These are phyloP conservation scores for Fusarium secorum DNA, from an alignment of 2,329 filamentous ascomycete genomes.

Conservation along the genomic window DNA sequence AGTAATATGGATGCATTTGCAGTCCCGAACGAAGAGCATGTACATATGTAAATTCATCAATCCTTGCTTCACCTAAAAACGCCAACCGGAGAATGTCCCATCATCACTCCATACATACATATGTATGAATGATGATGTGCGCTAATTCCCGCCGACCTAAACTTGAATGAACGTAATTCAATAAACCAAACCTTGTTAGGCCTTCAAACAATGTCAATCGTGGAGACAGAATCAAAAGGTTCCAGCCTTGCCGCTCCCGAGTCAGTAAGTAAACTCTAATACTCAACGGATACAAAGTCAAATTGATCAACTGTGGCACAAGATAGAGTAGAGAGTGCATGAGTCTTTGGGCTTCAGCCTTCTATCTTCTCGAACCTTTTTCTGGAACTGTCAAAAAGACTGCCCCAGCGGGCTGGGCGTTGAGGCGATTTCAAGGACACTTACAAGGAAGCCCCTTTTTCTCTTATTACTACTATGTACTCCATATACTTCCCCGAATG, in stretches of 20 bases:
- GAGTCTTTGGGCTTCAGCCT: not conserved
- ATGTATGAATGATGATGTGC: conserved; percentile 34
- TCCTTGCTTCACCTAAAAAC: conserved; percentile 1
- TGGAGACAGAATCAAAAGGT: not conserved
- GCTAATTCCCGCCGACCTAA: conserved; percentile 27
- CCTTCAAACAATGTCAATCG: not conserved
- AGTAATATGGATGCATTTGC: not conserved
- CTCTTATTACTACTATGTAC: not conserved
- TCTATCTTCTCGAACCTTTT: conserved; percentile 5
- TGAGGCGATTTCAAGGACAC: conserved; percentile 20
- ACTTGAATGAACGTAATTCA: conserved; percentile 12
- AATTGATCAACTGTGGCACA: not conserved
- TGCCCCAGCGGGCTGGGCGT: conserved; percentile 32
- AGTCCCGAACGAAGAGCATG: not conserved
- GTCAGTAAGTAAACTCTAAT: conserved; percentile 27
- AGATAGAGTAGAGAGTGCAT: not conserved
- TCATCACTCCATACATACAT: conserved; percentile 14
- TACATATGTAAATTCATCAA: not conserved
- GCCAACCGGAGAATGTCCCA: not conserved
- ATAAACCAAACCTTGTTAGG: conserved; percentile 8
- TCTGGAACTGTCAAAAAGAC: conserved; percentile 6
- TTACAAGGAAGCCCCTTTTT: conserved; percentile 30
- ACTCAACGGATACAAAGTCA: not conserved
- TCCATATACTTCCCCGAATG: not conserved
- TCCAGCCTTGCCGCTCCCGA: conserved; percentile 13